phyloP scores from a whole-genome alignment of 768 basidiomycete species.

The Russula brevipes region DNA sequence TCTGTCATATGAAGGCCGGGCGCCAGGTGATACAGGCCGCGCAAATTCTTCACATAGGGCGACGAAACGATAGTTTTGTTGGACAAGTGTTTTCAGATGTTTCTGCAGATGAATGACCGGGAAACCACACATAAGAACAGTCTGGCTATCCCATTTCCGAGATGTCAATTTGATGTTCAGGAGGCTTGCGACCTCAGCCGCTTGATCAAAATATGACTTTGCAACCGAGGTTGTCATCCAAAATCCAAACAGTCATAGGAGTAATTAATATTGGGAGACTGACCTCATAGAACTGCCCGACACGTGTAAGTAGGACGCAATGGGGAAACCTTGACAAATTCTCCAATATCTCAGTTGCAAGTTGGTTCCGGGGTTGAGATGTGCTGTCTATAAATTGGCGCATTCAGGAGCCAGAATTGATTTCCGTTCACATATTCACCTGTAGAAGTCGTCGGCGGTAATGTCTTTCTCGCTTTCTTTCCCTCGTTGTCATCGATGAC shows the following conservation, averaged over 20 bases:
- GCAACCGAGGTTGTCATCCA: background rate
- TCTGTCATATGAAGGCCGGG: conserved; percentile 63
- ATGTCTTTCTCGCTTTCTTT: conserved; percentile 1
- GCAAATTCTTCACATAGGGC: conserved; percentile 93
- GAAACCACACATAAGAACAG: conserved; percentile 86
- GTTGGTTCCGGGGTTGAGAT: conserved; percentile 35
- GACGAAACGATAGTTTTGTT: conserved; percentile 77
- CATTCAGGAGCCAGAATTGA: background rate
- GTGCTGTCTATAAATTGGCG: conserved; percentile 2
- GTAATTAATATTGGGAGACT: conserved; percentile 5
- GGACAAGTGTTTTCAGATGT: conserved; percentile 79
- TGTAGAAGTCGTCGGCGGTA: background rate
- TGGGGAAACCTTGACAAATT: conserved; percentile 79
- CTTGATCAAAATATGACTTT: conserved; percentile 94
- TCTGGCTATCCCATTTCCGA: conserved; percentile 63
- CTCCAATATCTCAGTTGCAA: conserved; percentile 64
- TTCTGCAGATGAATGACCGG: conserved; percentile 81
- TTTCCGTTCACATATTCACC: background rate
- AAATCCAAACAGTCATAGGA: background rate
- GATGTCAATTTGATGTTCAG: conserved; percentile 81
- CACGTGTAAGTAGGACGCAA: conserved; percentile 84
- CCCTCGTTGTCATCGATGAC: background rate
- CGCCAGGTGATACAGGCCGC: conserved; percentile 40
- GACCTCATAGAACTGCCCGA: conserved; percentile 96
- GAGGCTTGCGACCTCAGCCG: conserved; percentile 65